phyloP scores from a whole-genome alignment of 805 yeast genomes.

The Lipomyces sp. region DNA sequence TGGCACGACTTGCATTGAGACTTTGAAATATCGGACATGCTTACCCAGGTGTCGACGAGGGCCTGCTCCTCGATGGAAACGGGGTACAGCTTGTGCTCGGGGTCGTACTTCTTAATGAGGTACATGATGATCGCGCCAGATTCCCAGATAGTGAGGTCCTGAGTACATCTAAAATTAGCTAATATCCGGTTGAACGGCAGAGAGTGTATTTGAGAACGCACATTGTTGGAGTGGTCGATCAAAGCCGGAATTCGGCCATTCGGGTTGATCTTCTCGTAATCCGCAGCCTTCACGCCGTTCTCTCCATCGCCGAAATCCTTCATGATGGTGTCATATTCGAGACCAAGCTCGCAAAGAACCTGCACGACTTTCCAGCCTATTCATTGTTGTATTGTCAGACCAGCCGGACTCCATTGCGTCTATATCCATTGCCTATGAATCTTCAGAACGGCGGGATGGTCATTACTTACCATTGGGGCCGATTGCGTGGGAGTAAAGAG shows the following conservation, averaged over 20 bases:
- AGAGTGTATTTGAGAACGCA: background rate
- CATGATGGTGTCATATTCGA: constrained; percentile 61
- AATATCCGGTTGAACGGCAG: background rate
- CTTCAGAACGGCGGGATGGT: too few relatives aligned
- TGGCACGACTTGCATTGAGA: background rate
- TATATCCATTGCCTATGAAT: too few relatives aligned
- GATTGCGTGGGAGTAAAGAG: constrained; percentile 34
- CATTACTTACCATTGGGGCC: constrained; percentile 33
- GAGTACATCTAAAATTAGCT: too few relatives aligned
- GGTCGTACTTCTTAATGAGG: constrained; percentile 54
- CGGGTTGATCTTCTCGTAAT: constrained; percentile 57
- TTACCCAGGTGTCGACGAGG: constrained; percentile 28
- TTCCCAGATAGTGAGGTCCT: constrained; percentile 63
- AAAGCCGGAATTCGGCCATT: constrained; percentile 65
- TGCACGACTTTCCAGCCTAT: constrained; percentile 71
- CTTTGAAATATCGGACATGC: background rate
- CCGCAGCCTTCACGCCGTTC: constrained; percentile 49
- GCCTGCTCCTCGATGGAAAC: constrained; percentile 27
- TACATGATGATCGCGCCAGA: constrained; percentile 83
- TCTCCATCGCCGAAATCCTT: constrained; percentile 43
- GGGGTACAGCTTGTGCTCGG: constrained; percentile 44
- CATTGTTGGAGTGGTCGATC: constrained; percentile 25
- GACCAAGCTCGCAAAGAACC: constrained; percentile 75
- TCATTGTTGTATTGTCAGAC: constrained; percentile 7
- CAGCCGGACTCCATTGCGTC: background rate